These are phyloP conservation scores for Athelia psychrophila DNA, from an alignment of 1,284 basidiomycete genomes.

Conservation along the genomic window DNA sequence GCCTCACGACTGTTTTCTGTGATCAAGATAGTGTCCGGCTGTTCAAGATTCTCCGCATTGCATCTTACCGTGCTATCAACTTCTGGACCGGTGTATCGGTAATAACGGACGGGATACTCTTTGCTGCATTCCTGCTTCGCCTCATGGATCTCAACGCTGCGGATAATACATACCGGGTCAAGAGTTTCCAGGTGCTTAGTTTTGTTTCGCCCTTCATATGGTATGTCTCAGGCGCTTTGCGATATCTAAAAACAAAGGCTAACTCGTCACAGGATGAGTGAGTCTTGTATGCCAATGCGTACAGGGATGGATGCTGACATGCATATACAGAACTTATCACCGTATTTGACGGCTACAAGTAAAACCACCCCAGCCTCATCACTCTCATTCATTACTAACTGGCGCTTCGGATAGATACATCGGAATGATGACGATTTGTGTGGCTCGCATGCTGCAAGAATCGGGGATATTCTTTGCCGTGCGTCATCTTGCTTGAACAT, in stretches of 20 bases:
- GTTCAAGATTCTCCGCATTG: slow-evolving; percentile 61
- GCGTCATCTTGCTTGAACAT: slow-evolving; percentile 17
- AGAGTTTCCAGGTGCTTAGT: slow-evolving; percentile 85
- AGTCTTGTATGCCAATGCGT: slow-evolving; percentile 23
- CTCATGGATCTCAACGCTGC: slow-evolving; percentile 59
- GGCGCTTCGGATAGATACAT: slow-evolving; percentile 49
- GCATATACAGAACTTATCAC: slow-evolving; percentile 64
- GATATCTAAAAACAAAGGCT: neutral
- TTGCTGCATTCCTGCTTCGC: slow-evolving; percentile 75
- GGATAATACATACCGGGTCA: slow-evolving; percentile 47
- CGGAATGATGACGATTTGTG: slow-evolving; percentile 85
- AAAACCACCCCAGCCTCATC: slow-evolving; percentile 15
- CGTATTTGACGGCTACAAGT: slow-evolving; percentile 82
- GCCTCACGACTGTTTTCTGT: neutral
- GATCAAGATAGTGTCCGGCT: slow-evolving; percentile 38
- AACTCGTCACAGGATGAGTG: slow-evolving; percentile 67
- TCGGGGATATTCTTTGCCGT: slow-evolving; percentile 92
- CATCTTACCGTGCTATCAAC: slow-evolving; percentile 69
- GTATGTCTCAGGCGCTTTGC: slow-evolving; percentile 29
- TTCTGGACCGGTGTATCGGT: slow-evolving; percentile 82
- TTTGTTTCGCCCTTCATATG: slow-evolving; percentile 87
- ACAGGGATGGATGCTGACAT: slow-evolving; percentile 4
- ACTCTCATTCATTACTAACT: neutral
- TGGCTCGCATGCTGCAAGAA: slow-evolving; percentile 88
- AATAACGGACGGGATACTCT: slow-evolving; percentile 68